A percentile compares a stretch with the other conserved stretches of the same genome.
These are phyloP conservation scores for Cladosporium sp. DNA, from an alignment of 2,329 filamentous ascomycete species.

Conservation along the genomic window DNA sequence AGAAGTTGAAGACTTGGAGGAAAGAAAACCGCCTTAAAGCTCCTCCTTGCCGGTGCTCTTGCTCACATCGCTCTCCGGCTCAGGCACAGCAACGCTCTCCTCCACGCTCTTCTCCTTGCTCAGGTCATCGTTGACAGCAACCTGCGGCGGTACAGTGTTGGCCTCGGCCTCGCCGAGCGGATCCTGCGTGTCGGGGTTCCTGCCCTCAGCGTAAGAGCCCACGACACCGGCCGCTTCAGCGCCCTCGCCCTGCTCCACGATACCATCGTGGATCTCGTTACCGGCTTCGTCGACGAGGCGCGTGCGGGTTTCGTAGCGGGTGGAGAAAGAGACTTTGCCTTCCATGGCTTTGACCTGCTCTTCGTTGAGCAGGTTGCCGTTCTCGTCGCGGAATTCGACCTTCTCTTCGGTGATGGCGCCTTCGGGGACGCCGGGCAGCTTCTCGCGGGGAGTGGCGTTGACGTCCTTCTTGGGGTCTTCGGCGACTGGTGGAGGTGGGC, in stretches of 20 bases:
- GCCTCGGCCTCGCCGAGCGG: slow-evolving; percentile 38
- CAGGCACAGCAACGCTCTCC: slow-evolving; percentile 24
- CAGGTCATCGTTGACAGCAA: slow-evolving; percentile 42
- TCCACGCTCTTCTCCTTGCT: slow-evolving; percentile 48
- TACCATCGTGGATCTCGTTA: slow-evolving; percentile 63
- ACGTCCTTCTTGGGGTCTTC: slow-evolving; percentile 40
- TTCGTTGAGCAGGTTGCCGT: slow-evolving; percentile 83
- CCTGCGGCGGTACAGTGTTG: slow-evolving; percentile 43
- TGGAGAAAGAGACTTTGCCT: slow-evolving; percentile 94
- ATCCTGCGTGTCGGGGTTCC: slow-evolving; percentile 57
- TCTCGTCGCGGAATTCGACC: slow-evolving; percentile 90
- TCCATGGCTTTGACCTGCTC: slow-evolving; percentile 81
- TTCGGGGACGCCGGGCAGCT: background rate
- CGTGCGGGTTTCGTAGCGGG: slow-evolving; percentile 91
- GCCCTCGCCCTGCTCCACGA: slow-evolving; percentile 34
- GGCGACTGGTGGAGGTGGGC: slow-evolving; percentile 37
- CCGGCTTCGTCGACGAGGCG: slow-evolving; percentile 77
- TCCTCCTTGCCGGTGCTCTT: slow-evolving; percentile 23
- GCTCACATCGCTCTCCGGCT: slow-evolving; percentile 24
- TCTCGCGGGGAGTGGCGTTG: slow-evolving; percentile 32
- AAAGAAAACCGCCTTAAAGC: slow-evolving; percentile 17
- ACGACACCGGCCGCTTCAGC: slow-evolving; percentile 28
- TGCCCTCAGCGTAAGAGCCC: slow-evolving; percentile 56
- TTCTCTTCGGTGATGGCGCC: slow-evolving; percentile 66
- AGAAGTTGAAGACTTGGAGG: background rate